These are phyloP conservation scores for Colletotrichum echinochloae DNA, from an alignment of 2,329 filamentous ascomycete genomes.

Conservation along the genomic window DNA sequence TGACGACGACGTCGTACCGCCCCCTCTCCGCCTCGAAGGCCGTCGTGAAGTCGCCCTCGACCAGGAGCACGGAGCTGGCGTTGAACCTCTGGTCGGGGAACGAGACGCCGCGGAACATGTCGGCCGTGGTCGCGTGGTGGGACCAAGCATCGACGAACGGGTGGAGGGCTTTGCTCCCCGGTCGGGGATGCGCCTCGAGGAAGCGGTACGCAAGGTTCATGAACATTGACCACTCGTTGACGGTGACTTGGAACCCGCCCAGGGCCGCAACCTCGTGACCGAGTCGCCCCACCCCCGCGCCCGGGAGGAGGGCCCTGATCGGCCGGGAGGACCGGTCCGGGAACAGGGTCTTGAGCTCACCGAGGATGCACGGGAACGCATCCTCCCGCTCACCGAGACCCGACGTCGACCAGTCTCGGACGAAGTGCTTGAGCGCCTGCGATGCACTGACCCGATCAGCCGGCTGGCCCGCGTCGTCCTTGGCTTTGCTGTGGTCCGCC, in stretches of 20 bases:
- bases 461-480: slow-evolving; percentile 51
- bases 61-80: slow-evolving; percentile 55
- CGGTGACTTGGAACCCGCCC: slow-evolving; percentile 61
- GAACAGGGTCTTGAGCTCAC: slow-evolving; percentile 49
- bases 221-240: slow-evolving; percentile 70
- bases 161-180: slow-evolving; percentile 51
- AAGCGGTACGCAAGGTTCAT: slow-evolving; percentile 68
- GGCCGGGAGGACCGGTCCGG: slow-evolving; percentile 42
- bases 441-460: slow-evolving; percentile 62
- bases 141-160: slow-evolving; percentile 69
- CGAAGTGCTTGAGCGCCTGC: slow-evolving; percentile 68
- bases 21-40: slow-evolving; percentile 47
- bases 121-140: slow-evolving; percentile 61
- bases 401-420: slow-evolving; percentile 66
- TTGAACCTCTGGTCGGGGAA: slow-evolving; percentile 58
- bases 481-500: slow-evolving; percentile 53
- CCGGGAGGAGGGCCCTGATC: slow-evolving; percentile 61
- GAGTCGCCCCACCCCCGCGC: slow-evolving; percentile 64
- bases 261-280: slow-evolving; percentile 63
- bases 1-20: slow-evolving; percentile 62
- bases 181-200: slow-evolving; percentile 51
- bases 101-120: slow-evolving; percentile 59
- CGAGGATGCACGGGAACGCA: slow-evolving; percentile 55
- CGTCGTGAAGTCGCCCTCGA: slow-evolving; percentile 69
- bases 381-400: slow-evolving; percentile 60